Conservation (phyloP, 805 yeast species). For the Tetrapisispora taiwanensis region DNA sequence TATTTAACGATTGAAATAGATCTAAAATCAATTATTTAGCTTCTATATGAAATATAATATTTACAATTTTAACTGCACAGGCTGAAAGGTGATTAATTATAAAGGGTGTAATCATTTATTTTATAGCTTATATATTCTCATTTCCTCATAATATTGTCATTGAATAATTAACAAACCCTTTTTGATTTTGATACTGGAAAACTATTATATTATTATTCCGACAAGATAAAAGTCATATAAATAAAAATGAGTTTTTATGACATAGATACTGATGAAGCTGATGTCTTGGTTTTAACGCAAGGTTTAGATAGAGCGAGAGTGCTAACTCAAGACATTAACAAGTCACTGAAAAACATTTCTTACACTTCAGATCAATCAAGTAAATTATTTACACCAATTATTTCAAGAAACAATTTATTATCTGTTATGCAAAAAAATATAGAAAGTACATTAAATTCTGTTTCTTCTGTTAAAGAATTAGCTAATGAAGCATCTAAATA, state of each 20-base stretch:
- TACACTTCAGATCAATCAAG: constrained; percentile 24
- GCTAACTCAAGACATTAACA: constrained; percentile 44
- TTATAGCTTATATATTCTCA: no score
- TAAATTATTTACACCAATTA: constrained; percentile 57
- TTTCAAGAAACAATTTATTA: constrained; percentile 48
- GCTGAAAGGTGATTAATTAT: no score
- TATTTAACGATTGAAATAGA: no score
- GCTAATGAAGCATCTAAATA: constrained; percentile 36
- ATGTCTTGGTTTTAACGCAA: constrained; percentile 71
- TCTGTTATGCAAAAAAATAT: constrained; percentile 47
- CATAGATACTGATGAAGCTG: constrained; percentile 68
- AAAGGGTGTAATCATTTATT: no score
- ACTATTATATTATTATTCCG: no score
- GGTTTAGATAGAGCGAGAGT: constrained; percentile 50
- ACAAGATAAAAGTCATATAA: no score
- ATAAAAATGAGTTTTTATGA: constrained; percentile 2
- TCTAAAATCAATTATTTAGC: no score
- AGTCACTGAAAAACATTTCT: constrained; percentile 42
- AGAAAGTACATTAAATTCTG: constrained; percentile 41
- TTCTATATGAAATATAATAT: no score
- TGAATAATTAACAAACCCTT: no score
- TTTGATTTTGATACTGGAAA: no score
- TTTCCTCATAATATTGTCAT: no score
- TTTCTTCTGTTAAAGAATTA: constrained; percentile 41
- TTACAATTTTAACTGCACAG: no score